phyloP scores from a whole-genome alignment of 345 rosid genomes.

The Populus davidiana region DNA sequence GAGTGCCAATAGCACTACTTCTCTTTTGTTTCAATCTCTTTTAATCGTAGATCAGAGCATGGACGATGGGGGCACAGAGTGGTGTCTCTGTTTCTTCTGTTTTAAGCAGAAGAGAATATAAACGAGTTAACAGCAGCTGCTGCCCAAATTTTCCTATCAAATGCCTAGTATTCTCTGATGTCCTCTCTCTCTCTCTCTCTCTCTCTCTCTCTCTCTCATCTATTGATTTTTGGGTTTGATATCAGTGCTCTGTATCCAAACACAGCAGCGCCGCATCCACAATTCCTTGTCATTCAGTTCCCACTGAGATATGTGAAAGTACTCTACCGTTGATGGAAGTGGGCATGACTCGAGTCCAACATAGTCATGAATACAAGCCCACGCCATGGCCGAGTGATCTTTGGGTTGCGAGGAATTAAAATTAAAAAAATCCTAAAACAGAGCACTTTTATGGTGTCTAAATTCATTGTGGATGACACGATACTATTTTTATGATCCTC shows the following conservation, averaged over 20 bases:
- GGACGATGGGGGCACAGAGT: conserved; percentile 19
- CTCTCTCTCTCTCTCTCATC: not conserved
- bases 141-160: conserved; percentile 32
- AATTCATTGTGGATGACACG: no score
- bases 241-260: not conserved
- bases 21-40: not conserved
- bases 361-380: not conserved
- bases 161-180: conserved; percentile 15
- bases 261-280: conserved; percentile 15
- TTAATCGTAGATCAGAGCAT: conserved; percentile 30
- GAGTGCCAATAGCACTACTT: conserved; percentile 55
- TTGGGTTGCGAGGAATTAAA: not conserved
- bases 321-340: conserved; percentile 4
- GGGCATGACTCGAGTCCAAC: conserved; percentile 13
- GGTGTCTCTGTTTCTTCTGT: conserved; percentile 18
- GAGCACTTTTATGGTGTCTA: no score
- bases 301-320: conserved; percentile 4
- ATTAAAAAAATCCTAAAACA: no score
- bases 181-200: no score
- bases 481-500: no score
- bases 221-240: not conserved
- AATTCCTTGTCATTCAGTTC: conserved; percentile 3
- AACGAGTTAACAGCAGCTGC: conserved; percentile 29
- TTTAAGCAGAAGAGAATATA: conserved; percentile 40
- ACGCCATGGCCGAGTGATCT: not conserved